A percentile compares a stretch with the other conserved stretches of the same genome.
Evolutionary conservation across 345 rosid genomes (phyloP).

Genomic region (Melaleuca alternifolia): DNA sequence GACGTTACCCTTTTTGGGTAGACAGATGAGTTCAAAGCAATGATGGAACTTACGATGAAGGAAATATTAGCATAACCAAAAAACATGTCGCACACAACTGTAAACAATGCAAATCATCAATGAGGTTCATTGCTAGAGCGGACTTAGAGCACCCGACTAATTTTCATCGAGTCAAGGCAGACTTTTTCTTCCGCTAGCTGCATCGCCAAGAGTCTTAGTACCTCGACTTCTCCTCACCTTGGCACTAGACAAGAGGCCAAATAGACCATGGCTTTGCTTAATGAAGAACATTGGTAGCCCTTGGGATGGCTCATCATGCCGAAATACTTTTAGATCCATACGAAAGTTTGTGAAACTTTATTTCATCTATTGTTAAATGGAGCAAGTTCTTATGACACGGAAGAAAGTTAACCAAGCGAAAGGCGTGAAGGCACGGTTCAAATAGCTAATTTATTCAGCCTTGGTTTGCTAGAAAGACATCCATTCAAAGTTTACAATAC

Average conservation of each 20-base stretch:
- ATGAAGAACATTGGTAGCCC: not conserved
- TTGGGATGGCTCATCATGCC: not conserved
- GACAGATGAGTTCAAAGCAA: not conserved
- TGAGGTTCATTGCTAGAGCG: not conserved
- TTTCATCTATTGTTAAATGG: not conserved
- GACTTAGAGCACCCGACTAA: not conserved
- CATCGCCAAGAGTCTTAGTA: too few relatives aligned
- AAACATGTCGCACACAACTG: not conserved
- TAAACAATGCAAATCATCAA: not conserved
- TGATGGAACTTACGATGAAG: not conserved
- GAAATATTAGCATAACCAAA: not conserved
- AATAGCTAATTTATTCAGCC: not conserved
- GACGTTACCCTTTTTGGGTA: rapidly evolving
- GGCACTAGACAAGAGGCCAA: not conserved
- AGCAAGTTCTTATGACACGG: not conserved
- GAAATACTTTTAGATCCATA: not conserved
- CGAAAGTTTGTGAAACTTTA: not conserved
- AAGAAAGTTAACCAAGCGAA: not conserved
- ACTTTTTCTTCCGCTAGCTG: too few relatives aligned
- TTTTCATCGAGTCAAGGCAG: not conserved
- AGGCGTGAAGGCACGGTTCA: not conserved
- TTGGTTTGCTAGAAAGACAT: not conserved
- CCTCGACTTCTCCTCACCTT: not conserved
- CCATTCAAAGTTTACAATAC: not conserved
- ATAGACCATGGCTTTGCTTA: not conserved